phyloP scores from a whole-genome alignment of 805 yeast genomes.

The Wickerhamiella nectarea region DNA sequence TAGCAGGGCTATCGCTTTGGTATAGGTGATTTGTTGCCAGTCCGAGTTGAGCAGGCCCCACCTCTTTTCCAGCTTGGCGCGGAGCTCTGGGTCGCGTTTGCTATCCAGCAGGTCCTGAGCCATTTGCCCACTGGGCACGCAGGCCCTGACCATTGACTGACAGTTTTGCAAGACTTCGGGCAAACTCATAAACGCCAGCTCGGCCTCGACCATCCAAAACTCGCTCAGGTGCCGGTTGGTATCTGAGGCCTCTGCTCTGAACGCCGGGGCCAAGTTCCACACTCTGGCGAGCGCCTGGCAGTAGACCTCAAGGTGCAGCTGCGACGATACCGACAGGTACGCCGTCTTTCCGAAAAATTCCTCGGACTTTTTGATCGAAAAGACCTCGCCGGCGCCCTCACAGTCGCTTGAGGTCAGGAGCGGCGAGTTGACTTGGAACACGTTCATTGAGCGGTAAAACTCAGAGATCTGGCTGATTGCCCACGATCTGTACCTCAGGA shows the following conservation, averaged over 20 bases:
- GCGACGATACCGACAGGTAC: constrained; percentile 80
- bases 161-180: constrained; percentile 48
- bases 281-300: constrained; percentile 64
- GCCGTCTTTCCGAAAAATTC: constrained; percentile 46
- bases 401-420: constrained; percentile 80
- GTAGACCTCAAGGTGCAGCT: constrained; percentile 73
- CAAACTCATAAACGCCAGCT: constrained; percentile 51
- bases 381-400: constrained; percentile 95
- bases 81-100: constrained; percentile 27
- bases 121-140: constrained; percentile 24
- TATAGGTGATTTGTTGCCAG: constrained; percentile 66
- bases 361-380: constrained; percentile 37
- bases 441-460: constrained; percentile 42
- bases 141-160: constrained; percentile 53
- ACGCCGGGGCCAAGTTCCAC: constrained; percentile 84
- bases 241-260: constrained; percentile 84
- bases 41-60: constrained; percentile 44
- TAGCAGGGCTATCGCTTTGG: constrained; percentile 54
- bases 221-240: constrained; percentile 87
- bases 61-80: constrained; percentile 31
- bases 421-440: constrained; percentile 74
- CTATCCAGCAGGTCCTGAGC: constrained; percentile 20
- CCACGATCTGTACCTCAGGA: constrained; percentile 59
- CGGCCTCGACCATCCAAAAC: constrained; percentile 97
- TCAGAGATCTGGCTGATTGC: constrained; percentile 40